Evolutionary conservation across 1,284 basidiomycete species (phyloP), one percentile per base, ranked within the genome.

Genomic region (Microbotryum scabiosae): DNA sequence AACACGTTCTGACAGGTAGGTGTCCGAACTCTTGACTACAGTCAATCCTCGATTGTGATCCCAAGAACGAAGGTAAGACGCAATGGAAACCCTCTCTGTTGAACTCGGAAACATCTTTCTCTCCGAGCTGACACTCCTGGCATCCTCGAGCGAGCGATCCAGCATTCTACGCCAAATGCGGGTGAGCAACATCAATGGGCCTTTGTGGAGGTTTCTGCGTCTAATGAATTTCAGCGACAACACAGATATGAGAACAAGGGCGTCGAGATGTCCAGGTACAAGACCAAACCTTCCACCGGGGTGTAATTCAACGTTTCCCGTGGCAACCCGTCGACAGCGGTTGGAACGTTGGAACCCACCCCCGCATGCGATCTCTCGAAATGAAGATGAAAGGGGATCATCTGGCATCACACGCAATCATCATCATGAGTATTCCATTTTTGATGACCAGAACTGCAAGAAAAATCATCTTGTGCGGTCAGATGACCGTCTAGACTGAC

Each of bases 141-240:
- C 49, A 45, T 56, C 20, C 44, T 5, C 16, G 36, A 41, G 16
- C 43, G 14, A 59, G 16, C 43, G 14, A 59, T 68, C 50, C 73
- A 93, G 90, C 89, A 1, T 98, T 98, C 78, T 98, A 98, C 76
- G 81, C 90, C 76, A 97, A 97, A 77, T 98, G 94, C 74, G 93
- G 92, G 43, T 77, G 59, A 60, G 76, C 66, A 21, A 46, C 51
- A 23, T 54, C 56, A 26, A 55, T 36, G 16, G 16, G 41, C 43
- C 23, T 49, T 52, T 52, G 50, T 54, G n/a, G 56, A 51, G 41
- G 51, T 7, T 44, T 14, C 16, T 44, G 46, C 8, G 16, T 5
- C 4, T 9, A 1, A 21, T 28, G 6, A 9, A 5, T 10, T 46
- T 5, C 2, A 48, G 16, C 44, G 4, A 23, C 54, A 23, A 7